Base-by-base conservation (phyloP, 805 yeast species). In the Ogataea neopini region DNA sequence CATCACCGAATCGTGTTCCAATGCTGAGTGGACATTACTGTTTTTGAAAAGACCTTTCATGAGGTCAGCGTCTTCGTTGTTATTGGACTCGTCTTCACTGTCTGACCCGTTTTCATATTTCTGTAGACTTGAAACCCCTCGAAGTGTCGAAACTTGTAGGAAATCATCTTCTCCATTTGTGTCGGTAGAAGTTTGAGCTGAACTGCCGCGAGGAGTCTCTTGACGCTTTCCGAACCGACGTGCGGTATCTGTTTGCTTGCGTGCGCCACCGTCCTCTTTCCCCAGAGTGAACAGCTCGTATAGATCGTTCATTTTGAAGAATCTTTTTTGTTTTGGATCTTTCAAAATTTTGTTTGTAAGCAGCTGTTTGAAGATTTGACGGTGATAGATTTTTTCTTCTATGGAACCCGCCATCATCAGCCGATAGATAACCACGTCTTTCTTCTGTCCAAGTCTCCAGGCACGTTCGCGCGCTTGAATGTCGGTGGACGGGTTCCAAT, bases 401-500 rank as follows among this genome's bases (percentile, higher is more conserved):
- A 92, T 94, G 0, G 97, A 82, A 0, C 98, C 97, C 1, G 97
- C 89, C 37, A 90, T 87, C 88, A 94, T 89, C 36, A 94, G 71
- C 49, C 99, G 71, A 58, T 92, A 94, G 29, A 92, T 91, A 6
- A 90, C 81, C 7, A 92, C 97, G 57, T 91, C 96, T 48, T 84
- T 81, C 62, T 86, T 91, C 65, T 92, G 99, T 1, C 99, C 99
- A 52, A 92, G 74, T 54, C 99, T 74, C 98, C 98, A 94, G 0
- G 98, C 97, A 41, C 99, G 70, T 64, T 92, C 99, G 50, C 98
- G 74, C 0, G 99, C 99, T 67, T 92, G 99, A 50, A 91, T 76
- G 70, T 92, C 99, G 0, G 98, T 94, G 1, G 97, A 89, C 0
- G 99, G 99, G 61, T 92, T 92, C 99, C 99, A 92, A 67, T 94